Conservation (phyloP, 192 early-diverging fungal species). For the Coemansia umbellata region DNA sequence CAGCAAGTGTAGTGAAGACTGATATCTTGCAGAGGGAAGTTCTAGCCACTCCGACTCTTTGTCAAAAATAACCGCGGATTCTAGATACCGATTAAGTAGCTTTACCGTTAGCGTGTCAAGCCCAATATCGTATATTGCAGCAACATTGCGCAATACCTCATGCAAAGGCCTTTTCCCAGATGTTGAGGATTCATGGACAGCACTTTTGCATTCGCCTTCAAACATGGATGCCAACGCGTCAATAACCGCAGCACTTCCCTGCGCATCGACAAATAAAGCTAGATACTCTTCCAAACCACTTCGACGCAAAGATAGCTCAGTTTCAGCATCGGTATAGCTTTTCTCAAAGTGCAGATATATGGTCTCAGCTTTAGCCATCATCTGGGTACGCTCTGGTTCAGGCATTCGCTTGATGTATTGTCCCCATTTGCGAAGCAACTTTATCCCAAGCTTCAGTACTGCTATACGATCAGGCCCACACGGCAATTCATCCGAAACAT, state of each 20-base stretch:
- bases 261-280: constrained; percentile 19
- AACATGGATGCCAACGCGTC: constrained; percentile 25
- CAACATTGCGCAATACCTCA: constrained; percentile 21
- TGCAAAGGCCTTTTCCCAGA: constrained; percentile 9
- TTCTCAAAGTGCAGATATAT: constrained; percentile 37
- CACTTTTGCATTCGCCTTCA: constrained; percentile 16
- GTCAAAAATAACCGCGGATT: constrained; percentile 10
- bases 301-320: constrained; percentile 22
- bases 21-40: constrained; percentile 40
- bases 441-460: constrained; percentile 56
- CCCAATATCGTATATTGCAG: constrained; percentile 33
- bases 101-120: constrained; percentile 20
- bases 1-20: constrained; percentile 13
- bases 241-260: constrained; percentile 6
- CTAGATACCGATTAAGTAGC: constrained; percentile 32
- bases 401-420: constrained; percentile 42
- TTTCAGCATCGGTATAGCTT: constrained; percentile 24
- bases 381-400: constrained; percentile 20
- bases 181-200: neutral
- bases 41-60: constrained; percentile 3
- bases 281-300: constrained; percentile 27
- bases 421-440: constrained; percentile 44
- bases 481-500: constrained; percentile 55
- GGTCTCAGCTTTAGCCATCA: constrained; percentile 35
- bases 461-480: constrained; percentile 59